Evolutionary conservation across 768 basidiomycete species (phyloP), one percentile per base, ranked within the genome.

Genomic region (Mycena filopes): DNA sequence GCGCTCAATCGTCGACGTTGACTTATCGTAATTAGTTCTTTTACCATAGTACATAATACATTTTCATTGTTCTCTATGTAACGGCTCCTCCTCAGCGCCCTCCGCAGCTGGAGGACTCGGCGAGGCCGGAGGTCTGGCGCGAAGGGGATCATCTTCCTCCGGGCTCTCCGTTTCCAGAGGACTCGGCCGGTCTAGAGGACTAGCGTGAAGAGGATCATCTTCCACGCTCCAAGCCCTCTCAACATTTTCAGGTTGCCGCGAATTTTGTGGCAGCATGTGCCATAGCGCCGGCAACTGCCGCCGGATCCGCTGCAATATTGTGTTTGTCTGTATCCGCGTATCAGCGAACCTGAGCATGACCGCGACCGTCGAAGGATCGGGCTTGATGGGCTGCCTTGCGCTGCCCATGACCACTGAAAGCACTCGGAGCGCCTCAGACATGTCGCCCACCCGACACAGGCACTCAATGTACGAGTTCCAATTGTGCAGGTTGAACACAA

Each of bases 391-490:
- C 56, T 77, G 76, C 29, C 77, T 74, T 4, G 75, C 61, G 59
- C 82, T 79, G 23, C 81, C 81, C 89, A 96, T 94, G 66, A 89
- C 86, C 61, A 84, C 55, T 63, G 90, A 89, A 21, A 90, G 82
- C 20, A 87, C 80, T 72, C 84, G 83, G 45, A 88, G 73, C 1
- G 94, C 96, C 25, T 92, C 90, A 23, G 88, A 84, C 33, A 94
- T 69, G 70, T 82, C 80, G 11, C 87, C 85, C 49, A 87, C 73
- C 25, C 95, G 85, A 71, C 93, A 94, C n/a, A 97, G 83, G 72
- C 91, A 94, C 76, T 98, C 95, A 21, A 98, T 75, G 82, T 89
- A 94, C 0, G 88, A 83, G 62, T 92, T 88, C 93, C 94, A 95
- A 71, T 92, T 91, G 55, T 87, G 85, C 65, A 81, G 70, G 72